phyloP scores from a whole-genome alignment of 441 rosid genomes.

The Macaranga tanarius region DNA sequence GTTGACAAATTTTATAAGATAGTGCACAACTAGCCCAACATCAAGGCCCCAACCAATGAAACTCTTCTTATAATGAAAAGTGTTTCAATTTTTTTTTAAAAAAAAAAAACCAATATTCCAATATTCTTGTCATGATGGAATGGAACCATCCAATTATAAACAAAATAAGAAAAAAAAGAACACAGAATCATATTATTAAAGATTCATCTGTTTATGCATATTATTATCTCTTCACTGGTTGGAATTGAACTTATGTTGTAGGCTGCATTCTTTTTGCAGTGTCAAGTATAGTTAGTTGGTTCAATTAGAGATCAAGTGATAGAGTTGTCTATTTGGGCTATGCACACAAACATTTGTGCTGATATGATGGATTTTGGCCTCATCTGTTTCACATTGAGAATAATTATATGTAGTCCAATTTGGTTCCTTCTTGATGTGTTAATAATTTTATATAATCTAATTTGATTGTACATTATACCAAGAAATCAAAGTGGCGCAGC shows the following conservation, averaged over 20 bases:
- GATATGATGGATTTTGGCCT: constrained; percentile 25
- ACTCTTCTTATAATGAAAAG: background rate
- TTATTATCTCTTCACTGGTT: background rate
- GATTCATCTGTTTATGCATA: too few relatives aligned
- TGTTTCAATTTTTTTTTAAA: background rate
- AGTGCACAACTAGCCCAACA: background rate
- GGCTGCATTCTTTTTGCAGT: background rate
- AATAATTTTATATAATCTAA: background rate
- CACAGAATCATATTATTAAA: too few relatives aligned
- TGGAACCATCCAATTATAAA: too few relatives aligned
- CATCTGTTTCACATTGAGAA: constrained; percentile 10
- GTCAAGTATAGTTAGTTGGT: background rate
- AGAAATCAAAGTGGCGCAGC: constrained; percentile 84
- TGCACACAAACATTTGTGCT: too few relatives aligned
- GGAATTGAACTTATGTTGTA: background rate
- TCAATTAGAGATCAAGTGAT: background rate
- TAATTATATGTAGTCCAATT: background rate
- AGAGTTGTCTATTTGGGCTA: background rate
- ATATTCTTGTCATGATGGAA: background rate
- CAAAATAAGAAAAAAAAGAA: too few relatives aligned
- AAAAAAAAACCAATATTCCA: too few relatives aligned
- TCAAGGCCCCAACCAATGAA: background rate
- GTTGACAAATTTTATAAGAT: background rate
- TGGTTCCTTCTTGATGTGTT: background rate
- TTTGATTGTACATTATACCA: too few relatives aligned